These are phyloP conservation scores for Gossypium rotundifolium DNA, from an alignment of 345 rosid genomes.

Conservation along the genomic window DNA sequence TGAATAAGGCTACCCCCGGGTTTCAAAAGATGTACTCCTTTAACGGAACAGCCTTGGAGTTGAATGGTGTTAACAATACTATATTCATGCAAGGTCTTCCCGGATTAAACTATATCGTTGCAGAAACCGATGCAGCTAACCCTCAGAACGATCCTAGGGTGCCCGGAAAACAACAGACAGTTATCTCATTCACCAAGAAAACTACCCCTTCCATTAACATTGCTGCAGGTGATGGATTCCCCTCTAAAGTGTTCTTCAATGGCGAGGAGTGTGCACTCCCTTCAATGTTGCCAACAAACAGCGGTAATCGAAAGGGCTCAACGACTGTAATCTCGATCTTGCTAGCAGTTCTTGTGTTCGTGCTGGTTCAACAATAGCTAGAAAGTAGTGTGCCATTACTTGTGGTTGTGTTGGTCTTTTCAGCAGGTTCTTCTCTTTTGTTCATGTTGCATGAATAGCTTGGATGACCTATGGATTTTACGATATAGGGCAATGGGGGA, in stretches of 20 bases:
- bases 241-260: conserved; percentile 84
- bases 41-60: conserved; percentile 44
- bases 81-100: conserved; percentile 70
- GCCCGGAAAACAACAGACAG: conserved; percentile 93
- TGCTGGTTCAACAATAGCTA: conserved; percentile 35
- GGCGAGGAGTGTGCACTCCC: conserved; percentile 95
- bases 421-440: conserved; percentile 15
- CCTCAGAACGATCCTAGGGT: conserved; percentile 61
- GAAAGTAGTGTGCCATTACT: neutral
- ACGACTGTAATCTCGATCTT: conserved; percentile 20
- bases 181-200: conserved; percentile 79
- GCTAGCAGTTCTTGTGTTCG: conserved; percentile 23
- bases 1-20: conserved; percentile 63
- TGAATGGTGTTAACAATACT: conserved; percentile 48
- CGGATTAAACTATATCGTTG: conserved; percentile 79
- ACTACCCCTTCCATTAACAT: conserved; percentile 60
- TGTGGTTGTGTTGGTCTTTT: conserved; percentile 8
- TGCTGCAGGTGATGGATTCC: conserved; percentile 76
- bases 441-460: conserved; percentile 23
- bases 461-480: neutral
- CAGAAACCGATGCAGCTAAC: conserved; percentile 48
- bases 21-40: conserved; percentile 77
- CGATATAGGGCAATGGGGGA: neutral
- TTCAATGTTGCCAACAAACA: conserved; percentile 38
- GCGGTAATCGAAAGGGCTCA: conserved; percentile 29